Evolutionary conservation across 2,329 filamentous ascomycete genomes (phyloP), one percentile per base, ranked within the genome.

Genomic region (Hirsutella rhossiliensis): DNA sequence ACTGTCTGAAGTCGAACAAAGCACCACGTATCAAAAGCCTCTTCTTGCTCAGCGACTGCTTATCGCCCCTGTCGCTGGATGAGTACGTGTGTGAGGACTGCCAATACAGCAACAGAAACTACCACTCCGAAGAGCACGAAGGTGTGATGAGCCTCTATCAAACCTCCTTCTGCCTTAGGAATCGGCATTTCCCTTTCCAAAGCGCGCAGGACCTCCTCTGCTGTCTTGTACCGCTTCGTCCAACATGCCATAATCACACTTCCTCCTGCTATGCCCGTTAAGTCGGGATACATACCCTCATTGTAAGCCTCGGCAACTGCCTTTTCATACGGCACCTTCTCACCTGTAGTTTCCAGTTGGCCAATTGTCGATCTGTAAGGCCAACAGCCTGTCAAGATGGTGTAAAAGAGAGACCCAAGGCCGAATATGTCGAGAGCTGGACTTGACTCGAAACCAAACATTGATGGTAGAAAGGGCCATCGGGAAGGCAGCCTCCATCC

Each of bases 401-500:
- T 42, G 32, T 42, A 42, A 15, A 36, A 42, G 2, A 42, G 32
- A 42, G 41, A 42, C 3, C 31, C 41, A 29, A 43, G 41, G 17
- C 41, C 34, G 41, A 43, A 38, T 18, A 43, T 43, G 34, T 43
- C 41, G 32, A 43, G 41, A 30, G 41, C 32, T 20, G 41, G 23
- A 38, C 19, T 43, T 30, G 41, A 43, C 17, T 15, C 27, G 34
- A 15, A 8, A 17, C 23, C 41, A 20, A 38, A 43, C 19, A 7
- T 15, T 32, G 41, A 20, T 43, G 41, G 34, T 43, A 43, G 41
- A 58, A 59, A 7, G 49, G 50, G 27, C 46, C 49, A 36, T 57
- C 53, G 3, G 56, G 56, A n/a, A 61, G 50, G 41, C 47, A 46
- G n/a, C 44, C 52, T 52, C 40, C 40, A 44, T 58, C 53, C 18